These are phyloP conservation scores for Candida tetrigidarum DNA, from an alignment of 1,139 yeast genomes.

Conservation along the genomic window DNA sequence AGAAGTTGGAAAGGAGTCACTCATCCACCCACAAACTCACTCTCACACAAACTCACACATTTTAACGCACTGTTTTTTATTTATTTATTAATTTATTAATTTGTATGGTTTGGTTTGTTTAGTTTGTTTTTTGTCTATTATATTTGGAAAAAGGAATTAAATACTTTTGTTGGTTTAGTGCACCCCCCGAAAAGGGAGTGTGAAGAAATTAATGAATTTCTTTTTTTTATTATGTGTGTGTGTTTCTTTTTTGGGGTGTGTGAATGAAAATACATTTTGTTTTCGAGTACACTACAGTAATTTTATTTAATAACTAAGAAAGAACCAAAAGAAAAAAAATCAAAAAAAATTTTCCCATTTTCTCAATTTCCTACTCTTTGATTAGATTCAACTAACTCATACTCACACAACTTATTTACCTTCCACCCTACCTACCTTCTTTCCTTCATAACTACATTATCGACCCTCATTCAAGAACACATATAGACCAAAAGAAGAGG, in stretches of 20 bases:
- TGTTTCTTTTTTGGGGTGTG: not conserved
- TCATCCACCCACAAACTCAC: not conserved
- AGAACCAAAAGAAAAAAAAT: not conserved
- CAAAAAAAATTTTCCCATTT: not conserved
- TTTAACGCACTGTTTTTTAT: no score
- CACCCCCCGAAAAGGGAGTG: not conserved
- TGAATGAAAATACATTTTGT: not conserved
- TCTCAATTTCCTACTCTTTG: not conserved
- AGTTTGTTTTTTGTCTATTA: no score
- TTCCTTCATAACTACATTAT: no score
- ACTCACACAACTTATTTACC: not conserved
- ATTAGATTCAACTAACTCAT: not conserved
- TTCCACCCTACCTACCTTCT: no score
- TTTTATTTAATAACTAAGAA: not conserved
- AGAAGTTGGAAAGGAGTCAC: no score
- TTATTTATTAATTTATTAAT: not conserved
- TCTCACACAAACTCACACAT: not conserved
- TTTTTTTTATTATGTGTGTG: not conserved
- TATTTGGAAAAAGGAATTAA: no score
- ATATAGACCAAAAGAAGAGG: not conserved
- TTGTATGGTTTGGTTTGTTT: no score
- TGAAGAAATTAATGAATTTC: not conserved
- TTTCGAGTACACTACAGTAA: not conserved
- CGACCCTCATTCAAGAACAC: no score
- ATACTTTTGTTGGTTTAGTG: no score